Base-by-base conservation (phyloP, 148 eudicot genomes). In the Hydrangea macrophylla region DNA sequence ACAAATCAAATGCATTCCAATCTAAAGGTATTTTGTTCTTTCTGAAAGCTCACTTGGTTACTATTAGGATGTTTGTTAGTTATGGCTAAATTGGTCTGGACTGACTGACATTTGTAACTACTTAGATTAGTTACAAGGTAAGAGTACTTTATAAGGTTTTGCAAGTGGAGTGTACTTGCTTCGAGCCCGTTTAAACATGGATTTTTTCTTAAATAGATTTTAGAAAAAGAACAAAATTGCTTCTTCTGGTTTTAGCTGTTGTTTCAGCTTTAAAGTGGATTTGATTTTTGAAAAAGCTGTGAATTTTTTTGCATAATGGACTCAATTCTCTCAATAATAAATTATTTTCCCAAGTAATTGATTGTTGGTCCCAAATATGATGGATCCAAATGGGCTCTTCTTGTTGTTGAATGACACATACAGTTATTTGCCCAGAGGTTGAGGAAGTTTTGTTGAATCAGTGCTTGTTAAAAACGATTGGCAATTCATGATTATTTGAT, bases 11-110 rank as follows among this genome's bases (percentile, higher is more conserved):
- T 32, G 27, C 71, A 55, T 73, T 62, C 76, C 44, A 70, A 73
- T 63, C 64, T 35, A 50, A 71, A 78, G 96, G 97, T 92, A 66
- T 32, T 23, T 5, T 40, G 0, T 10, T 26, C 25, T 36, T 69
- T 23, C 27, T 27, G 36, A 40, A 58, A 26, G 51, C 6, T 42
- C 50, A 20, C n/a, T 9, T 48, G 17, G 23, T 48, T 42, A 7
- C 15, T 11, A 42, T 7, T 42, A 15, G 48, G 48, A 2, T 42
- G 48, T 12, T 11, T 42, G 48, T 12, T 4, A 11, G 48, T 48
- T 42, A 48, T 48, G 23, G 6, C 4, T 15, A 3, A 42, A 12
- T 48, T 18, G 53, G 5, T 48, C 6, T 48, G 53, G 53, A 48
- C 22, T 48, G 53, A 15, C 5, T 15, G 5, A 15, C 53, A 3